A percentile compares a stretch with the other conserved stretches of the same genome.
Evolutionary conservation across 225 moss, liverwort and hornwort genomes (phyloP).

Genomic region (Bryum argenteum): DNA sequence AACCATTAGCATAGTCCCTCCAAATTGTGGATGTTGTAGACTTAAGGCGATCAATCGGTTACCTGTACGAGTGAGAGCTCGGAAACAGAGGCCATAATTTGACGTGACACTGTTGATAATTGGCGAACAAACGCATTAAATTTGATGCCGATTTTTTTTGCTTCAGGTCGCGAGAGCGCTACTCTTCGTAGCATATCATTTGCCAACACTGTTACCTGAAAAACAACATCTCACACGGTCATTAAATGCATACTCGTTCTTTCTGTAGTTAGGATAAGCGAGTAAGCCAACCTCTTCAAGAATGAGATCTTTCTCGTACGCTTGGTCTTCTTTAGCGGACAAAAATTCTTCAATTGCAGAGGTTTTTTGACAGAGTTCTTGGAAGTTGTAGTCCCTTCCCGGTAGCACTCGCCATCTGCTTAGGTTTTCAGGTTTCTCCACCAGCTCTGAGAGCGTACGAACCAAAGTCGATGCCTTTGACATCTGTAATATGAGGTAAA

Average conservation of each 20-base stretch:
- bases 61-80: slow-evolving; percentile 88
- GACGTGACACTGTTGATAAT: slow-evolving; percentile 50
- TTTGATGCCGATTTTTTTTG: slow-evolving; percentile 39
- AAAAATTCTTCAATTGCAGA: slow-evolving; percentile 74
- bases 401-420: slow-evolving; percentile 71
- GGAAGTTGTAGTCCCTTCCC: slow-evolving; percentile 57
- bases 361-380: slow-evolving; percentile 76
- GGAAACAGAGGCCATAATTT: slow-evolving; percentile 73
- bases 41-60: background rate
- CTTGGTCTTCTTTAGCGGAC: slow-evolving; percentile 78
- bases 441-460: slow-evolving; percentile 58
- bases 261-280: background rate
- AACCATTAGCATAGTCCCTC: too few species aligned
- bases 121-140: slow-evolving; percentile 55
- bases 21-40: background rate
- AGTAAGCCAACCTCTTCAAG: slow-evolving; percentile 65
- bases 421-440: slow-evolving; percentile 79
- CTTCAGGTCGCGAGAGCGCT: slow-evolving; percentile 38
- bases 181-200: slow-evolving; percentile 54
- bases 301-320: slow-evolving; percentile 69
- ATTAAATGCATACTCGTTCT: background rate
- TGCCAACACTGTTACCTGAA: slow-evolving; percentile 59
- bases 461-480: slow-evolving; percentile 42
- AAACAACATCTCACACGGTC: background rate
- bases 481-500: slow-evolving; percentile 42